Evolutionary conservation across 768 basidiomycete genomes (phyloP), one percentile per base, ranked within the genome.

Genomic region (Chalciporus chontae): DNA sequence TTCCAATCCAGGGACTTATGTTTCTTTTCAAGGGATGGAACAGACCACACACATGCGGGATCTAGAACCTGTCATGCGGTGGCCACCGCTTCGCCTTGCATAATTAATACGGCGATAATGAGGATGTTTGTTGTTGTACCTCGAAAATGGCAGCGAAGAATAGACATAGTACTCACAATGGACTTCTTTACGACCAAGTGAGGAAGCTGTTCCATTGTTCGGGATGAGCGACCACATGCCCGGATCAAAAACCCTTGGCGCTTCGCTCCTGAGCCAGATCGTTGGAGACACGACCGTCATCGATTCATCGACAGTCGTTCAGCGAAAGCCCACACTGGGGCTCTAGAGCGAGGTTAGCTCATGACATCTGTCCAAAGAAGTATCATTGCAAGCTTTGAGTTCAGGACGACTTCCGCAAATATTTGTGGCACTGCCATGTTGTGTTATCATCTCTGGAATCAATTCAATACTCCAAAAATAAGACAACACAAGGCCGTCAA

Each of bases 1-100:
- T 32, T 14, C 17, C 21, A 37, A 27, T 15, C 6, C n/a, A 36
- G 34, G 17, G 48, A 14, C 42, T 52, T 56, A 48, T 39, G 51
- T 38, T 18, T 34, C 23, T 26, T 41, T 56, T 43, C 13, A 21
- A 31, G 11, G 23, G 10, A n/a, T 13, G 31, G 40, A 23, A 42
- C 32, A 46, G 42, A 31, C 48, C 47, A 52, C 45, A 38, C 48
- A 40, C 19, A 31, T 39, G 49, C 26, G 40, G 32, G 34, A 19
- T 24, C 38, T 41, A 29, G 37, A 17, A 11, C 17, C 41, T 36
- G 42, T 40, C 46, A 43, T 17, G 50, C 44, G 49, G 47, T 24
- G 39, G 14, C 11, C 37, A 40, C 47, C 21, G 45, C 48, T 44
- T 49, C 34, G 48, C 63, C 45, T 53, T 60, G 57, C 57, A 53